These are phyloP conservation scores for Xylaria sp. DNA, from an alignment of 2,329 filamentous ascomycete genomes.

Conservation along the genomic window DNA sequence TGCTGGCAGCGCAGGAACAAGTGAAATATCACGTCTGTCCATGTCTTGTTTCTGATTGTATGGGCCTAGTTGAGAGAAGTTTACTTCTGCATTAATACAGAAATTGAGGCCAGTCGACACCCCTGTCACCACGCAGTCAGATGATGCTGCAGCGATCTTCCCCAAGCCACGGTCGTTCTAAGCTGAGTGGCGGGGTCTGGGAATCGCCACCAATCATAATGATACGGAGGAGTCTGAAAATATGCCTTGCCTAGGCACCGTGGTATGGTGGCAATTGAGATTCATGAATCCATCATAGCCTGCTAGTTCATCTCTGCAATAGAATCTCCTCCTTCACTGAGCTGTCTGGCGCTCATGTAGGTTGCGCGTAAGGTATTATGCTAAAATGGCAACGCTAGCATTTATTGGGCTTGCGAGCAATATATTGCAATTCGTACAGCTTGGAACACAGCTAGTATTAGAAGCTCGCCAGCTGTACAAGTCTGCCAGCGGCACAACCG, in stretches of 20 bases:
- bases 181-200: neutral
- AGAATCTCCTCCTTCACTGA: neutral
- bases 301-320: neutral
- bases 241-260: neutral
- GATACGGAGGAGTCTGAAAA: neutral
- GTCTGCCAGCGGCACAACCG: neutral
- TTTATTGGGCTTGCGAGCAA: constrained; percentile 9
- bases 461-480: constrained; percentile 9
- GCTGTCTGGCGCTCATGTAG: neutral
- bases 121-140: neutral
- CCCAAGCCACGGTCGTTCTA: neutral
- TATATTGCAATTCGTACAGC: constrained; percentile 12
- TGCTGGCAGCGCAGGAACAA: no score
- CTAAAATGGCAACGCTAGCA: neutral
- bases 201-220: neutral
- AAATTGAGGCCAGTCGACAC: neutral
- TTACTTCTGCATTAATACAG: neutral
- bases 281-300: neutral
- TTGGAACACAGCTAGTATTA: neutral
- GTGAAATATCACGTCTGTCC: no score
- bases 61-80: no score
- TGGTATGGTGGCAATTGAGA: no score
- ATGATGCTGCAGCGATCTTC: neutral
- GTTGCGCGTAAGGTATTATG: neutral
- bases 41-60: no score